Conservation (phyloP, 495 filamentous ascomycete species). For the Viridothelium virens region DNA sequence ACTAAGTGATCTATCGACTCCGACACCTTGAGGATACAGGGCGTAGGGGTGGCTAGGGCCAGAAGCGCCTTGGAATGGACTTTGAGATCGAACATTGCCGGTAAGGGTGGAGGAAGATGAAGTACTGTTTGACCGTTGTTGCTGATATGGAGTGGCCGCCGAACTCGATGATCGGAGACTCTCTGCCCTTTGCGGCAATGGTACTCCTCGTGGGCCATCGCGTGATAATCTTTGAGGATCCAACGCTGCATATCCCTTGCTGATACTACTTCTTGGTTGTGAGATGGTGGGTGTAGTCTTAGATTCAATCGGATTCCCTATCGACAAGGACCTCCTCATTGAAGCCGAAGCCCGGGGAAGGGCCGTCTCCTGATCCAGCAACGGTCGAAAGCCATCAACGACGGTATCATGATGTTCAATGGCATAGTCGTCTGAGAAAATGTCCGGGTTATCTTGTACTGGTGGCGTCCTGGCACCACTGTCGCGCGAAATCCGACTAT, state of each 20-base stretch:
- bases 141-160: conserved; percentile 23
- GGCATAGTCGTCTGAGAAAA: conserved; percentile 38
- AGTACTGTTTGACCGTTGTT: conserved; percentile 22
- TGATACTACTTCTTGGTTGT: conserved; percentile 16
- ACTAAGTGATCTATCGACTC: conserved; percentile 29
- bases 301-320: conserved; percentile 15
- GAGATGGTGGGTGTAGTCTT: conserved; percentile 15
- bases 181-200: conserved; percentile 22
- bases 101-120: conserved; percentile 32
- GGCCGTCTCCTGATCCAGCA: conserved; percentile 8
- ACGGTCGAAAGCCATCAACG: conserved; percentile 32
- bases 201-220: conserved; percentile 13
- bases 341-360: not conserved
- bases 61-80: conserved; percentile 24
- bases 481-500: conserved; percentile 18
- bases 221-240: conserved; percentile 9
- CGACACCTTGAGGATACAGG: conserved; percentile 36
- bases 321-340: conserved; percentile 15
- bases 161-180: conserved; percentile 18
- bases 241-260: not conserved
- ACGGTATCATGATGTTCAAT: conserved; percentile 29
- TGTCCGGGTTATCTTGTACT: conserved; percentile 28
- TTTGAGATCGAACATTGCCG: conserved; percentile 30
- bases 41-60: conserved; percentile 38
- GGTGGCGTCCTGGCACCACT: conserved; percentile 17